Conservation (phyloP, 2,329 filamentous ascomycete genomes). For the Fusarium liriodendri region DNA sequence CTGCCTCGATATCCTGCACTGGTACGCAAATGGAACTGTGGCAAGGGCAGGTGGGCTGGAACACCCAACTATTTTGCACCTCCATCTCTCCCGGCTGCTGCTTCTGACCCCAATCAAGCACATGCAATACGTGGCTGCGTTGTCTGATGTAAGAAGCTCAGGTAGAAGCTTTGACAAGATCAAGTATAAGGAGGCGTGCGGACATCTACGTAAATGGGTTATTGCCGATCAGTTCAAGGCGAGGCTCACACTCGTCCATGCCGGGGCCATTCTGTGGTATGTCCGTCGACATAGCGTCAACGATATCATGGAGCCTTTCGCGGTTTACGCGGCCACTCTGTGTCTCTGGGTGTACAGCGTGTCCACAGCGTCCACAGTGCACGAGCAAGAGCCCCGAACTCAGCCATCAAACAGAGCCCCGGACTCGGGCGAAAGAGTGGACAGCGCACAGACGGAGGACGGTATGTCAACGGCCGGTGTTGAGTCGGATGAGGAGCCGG, state of each 20-base stretch:
- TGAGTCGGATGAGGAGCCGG: constrained; percentile 13
- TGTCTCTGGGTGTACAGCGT: constrained; percentile 28
- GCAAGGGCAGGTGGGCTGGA: constrained; percentile 31
- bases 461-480: neutral
- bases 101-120: constrained; percentile 26
- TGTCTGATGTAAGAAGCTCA: neutral
- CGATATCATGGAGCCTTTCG: constrained; percentile 28
- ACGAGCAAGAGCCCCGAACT: neutral
- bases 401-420: neutral
- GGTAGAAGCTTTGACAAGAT: neutral
- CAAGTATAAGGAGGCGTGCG: constrained; percentile 12
- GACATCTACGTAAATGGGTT: constrained; percentile 24
- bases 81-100: constrained; percentile 31
- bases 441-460: neutral
- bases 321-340: constrained; percentile 27
- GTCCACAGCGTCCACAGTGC: neutral
- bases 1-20: constrained; percentile 32
- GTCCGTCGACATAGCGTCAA: constrained; percentile 30
- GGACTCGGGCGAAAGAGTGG: neutral
- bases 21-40: constrained; percentile 30
- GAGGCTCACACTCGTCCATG: constrained; percentile 28
- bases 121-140: constrained; percentile 18
- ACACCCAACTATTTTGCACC: constrained; percentile 34
- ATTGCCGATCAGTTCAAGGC: constrained; percentile 35
- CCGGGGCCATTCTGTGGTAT: constrained; percentile 33